Evolutionary conservation across 495 filamentous ascomycete genomes (phyloP).

Genomic region (Platismatia glauca): DNA sequence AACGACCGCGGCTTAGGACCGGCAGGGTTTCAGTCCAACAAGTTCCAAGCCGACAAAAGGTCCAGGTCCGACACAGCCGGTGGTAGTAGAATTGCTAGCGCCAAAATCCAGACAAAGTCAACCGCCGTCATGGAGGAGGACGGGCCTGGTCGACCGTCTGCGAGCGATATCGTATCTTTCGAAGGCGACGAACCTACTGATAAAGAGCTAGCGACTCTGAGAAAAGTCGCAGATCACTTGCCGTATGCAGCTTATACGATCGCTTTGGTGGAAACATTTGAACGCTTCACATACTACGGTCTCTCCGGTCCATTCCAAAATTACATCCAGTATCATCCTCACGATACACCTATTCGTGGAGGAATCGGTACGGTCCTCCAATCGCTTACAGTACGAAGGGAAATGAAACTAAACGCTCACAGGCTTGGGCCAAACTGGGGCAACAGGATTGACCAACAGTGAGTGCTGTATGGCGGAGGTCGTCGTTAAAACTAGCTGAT

Average conservation of each 20-base stretch:
- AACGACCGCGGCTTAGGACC: constrained; percentile 5
- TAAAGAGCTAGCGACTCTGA: constrained; percentile 41
- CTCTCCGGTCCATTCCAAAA: constrained; percentile 38
- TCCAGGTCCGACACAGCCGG: constrained; percentile 16
- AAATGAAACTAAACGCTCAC: neutral
- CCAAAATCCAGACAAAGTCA: constrained; percentile 8
- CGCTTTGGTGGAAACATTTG: constrained; percentile 53
- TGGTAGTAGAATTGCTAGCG: constrained; percentile 16
- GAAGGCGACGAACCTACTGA: constrained; percentile 31
- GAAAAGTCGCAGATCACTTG: constrained; percentile 47
- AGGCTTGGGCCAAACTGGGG: constrained; percentile 39
- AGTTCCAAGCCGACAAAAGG: constrained; percentile 11
- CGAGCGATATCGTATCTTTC: neutral
- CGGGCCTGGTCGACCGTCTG: neutral
- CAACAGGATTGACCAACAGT: constrained; percentile 48
- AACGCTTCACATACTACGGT: constrained; percentile 63
- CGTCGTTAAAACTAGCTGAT: neutral
- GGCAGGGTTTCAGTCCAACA: constrained; percentile 11
- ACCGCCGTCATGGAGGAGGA: neutral
- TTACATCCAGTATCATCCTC: constrained; percentile 43
- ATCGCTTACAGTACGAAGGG: neutral
- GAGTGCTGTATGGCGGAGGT: neutral
- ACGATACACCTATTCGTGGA: constrained; percentile 27
- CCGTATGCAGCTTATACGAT: constrained; percentile 51
- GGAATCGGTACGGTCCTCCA: constrained; percentile 42